Conservation (phyloP, 2,329 filamentous ascomycete genomes). For the Botrytis sinoallii region DNA sequence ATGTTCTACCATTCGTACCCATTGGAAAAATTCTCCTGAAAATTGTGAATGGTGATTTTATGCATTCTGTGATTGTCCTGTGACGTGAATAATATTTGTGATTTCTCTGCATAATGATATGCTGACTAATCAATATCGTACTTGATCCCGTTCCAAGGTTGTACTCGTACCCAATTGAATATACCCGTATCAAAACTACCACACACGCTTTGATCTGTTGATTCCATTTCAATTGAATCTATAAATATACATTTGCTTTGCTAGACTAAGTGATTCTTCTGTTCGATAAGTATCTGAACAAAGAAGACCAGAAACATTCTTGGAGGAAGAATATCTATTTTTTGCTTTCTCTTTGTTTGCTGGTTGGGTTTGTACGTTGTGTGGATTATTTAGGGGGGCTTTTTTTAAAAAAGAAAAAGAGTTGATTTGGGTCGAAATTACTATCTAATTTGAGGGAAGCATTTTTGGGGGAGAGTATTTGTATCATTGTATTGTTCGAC, state of each 20-base stretch:
- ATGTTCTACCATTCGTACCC: neutral
- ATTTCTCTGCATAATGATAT: neutral
- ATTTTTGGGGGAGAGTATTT: too few relatives aligned
- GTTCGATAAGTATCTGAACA: neutral
- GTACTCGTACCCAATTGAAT: neutral
- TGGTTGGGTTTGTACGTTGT: neutral
- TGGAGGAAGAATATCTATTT: neutral
- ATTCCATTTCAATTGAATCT: neutral
- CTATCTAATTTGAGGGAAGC: neutral
- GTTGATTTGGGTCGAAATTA: rapidly evolving
- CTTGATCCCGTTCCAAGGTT: too few relatives aligned
- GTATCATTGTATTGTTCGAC: neutral
- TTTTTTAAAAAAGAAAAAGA: too few relatives aligned
- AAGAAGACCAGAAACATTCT: neutral
- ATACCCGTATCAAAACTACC: neutral
- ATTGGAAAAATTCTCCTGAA: neutral
- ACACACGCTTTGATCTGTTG: neutral
- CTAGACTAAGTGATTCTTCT: neutral
- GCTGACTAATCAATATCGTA: neutral
- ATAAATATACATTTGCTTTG: neutral
- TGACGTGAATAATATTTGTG: neutral
- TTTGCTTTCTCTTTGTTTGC: neutral
- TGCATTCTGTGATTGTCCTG: neutral
- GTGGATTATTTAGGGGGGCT: neutral
- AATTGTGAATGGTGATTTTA: neutral